Percentiles rank a stretch among this genome's conserved stretches.
These are phyloP conservation scores for Saccharomycopsis javanensis DNA, from an alignment of 805 yeast species.

Conservation along the genomic window DNA sequence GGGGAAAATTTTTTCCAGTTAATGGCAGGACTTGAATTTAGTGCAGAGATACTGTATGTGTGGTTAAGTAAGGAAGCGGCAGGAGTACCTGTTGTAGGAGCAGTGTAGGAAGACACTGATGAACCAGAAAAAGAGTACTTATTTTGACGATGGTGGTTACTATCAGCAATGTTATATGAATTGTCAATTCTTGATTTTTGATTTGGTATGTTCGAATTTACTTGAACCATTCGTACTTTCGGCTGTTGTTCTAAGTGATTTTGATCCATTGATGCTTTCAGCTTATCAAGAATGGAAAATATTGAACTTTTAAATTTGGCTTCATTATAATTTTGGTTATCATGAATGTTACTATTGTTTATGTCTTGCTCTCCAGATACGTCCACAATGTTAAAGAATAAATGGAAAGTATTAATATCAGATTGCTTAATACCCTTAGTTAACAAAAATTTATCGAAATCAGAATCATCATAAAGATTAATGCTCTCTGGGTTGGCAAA, in stretches of 20 bases:
- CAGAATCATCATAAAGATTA: conserved; percentile 4
- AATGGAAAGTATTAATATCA: conserved; percentile 11
- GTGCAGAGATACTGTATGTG: background rate
- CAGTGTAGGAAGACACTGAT: background rate
- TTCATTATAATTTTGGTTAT: background rate
- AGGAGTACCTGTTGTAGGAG: background rate
- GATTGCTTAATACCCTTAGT: conserved; percentile 10
- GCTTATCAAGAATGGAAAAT: background rate
- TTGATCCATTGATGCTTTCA: background rate
- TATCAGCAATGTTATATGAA: background rate
- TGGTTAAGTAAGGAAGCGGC: background rate
- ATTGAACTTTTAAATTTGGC: background rate
- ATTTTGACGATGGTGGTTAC: background rate
- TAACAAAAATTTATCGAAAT: conserved; percentile 8
- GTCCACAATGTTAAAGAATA: conserved; percentile 12
- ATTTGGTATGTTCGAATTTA: background rate
- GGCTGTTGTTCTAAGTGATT: background rate
- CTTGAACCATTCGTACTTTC: background rate
- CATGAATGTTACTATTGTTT: background rate
- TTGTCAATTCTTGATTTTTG: background rate
- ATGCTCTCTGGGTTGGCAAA: background rate
- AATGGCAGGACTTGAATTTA: background rate
- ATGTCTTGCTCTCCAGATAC: background rate
- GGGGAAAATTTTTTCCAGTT: conserved; percentile 14
- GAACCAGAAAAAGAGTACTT: background rate